Evolutionary conservation across 2,329 filamentous ascomycete species (phyloP), one percentile per base, ranked within the genome.

Genomic region (Cercospora zeae-maydis): DNA sequence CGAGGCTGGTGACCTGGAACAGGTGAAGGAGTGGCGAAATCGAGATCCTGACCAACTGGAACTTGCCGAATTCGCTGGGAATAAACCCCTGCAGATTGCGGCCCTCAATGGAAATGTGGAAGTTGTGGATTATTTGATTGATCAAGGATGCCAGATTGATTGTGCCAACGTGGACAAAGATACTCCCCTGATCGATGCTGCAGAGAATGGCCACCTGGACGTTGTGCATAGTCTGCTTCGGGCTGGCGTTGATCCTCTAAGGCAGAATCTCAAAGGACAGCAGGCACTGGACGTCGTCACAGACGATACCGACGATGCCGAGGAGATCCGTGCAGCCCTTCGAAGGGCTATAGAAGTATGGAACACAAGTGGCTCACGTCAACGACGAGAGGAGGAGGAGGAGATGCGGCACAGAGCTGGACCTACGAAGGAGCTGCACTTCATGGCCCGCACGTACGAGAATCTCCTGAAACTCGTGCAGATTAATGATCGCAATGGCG

Each of bases 1-100:
- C 75, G 91, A 93, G 37, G 88, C 88, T 69, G 92, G 92, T 56
- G 91, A 96, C 73, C 84, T 95, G 60, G 90, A 93, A 1, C 81
- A 82, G 9, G 92, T 91, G 14, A 93, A 90, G 74, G 84, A 86
- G 69, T 86, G 90, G 66, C 83, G 92, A 33, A 81, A 84, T 8
- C 91, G 96, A 73, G 86, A 92, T 19, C 92, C 92, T 0, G 91
- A 96, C 66, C 92, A 98, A 75, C 77, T 98, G 59, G 91, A 99
- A 70, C 85, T 93, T 62, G 87, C 91, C 24, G 95, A 99, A 73
- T 96, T 96, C 74, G 95, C 95, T 13, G 91, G 92, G n/a, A 98
- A 98, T 72, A 96, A 93, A 0, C 95, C 95, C 24, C 81, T 99
- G 34, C 95, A 99, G 76, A 95, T 96, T 68, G 93, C 95, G 34